Evolutionary conservation across 2,329 filamentous ascomycete genomes (phyloP).

Genomic region (Fulvia fulva): DNA sequence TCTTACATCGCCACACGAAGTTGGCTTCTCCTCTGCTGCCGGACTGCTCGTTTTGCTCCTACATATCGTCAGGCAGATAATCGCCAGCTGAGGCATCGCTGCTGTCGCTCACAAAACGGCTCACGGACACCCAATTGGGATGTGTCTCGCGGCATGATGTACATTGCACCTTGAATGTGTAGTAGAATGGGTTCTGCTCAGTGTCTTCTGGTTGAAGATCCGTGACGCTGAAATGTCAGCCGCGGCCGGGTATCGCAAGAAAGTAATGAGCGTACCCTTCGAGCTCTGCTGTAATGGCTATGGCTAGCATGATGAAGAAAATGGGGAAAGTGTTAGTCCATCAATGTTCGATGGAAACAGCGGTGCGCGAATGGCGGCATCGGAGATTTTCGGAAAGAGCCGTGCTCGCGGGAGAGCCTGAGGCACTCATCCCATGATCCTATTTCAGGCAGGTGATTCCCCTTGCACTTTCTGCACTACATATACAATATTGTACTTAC

Average conservation of each 20-base stretch:
- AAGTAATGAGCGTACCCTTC: conserved; percentile 56
- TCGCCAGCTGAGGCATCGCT: too few relatives aligned
- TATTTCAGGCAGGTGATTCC: too few relatives aligned
- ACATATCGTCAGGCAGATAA: not conserved
- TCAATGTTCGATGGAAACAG: conserved; percentile 8
- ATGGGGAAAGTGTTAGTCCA: conserved; percentile 2
- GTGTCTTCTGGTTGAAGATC: conserved; percentile 82
- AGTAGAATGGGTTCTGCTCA: conserved; percentile 80
- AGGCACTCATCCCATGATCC: not conserved
- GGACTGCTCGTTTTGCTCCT: conserved; percentile 88
- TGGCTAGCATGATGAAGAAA: conserved; percentile 55
- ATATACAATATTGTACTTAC: too few relatives aligned
- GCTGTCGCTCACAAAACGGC: conserved; percentile 84
- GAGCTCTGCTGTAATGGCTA: conserved; percentile 65
- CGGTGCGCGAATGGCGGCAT: not conserved
- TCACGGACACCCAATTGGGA: conserved; percentile 79
- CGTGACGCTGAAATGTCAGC: conserved; percentile 63
- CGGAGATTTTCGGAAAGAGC: not conserved
- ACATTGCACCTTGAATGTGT: conserved; percentile 97
- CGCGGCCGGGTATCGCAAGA: not conserved
- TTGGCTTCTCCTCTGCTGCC: conserved; percentile 94
- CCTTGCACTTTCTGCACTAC: too few relatives aligned
- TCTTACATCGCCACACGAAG: conserved; percentile 99
- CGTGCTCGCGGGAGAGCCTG: not conserved
- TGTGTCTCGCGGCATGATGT: conserved; percentile 94